A percentile compares a stretch with the other conserved stretches of the same genome.
Evolutionary conservation across 2,329 filamentous ascomycete species (phyloP).

Genomic region (Clathrospora elynae): DNA sequence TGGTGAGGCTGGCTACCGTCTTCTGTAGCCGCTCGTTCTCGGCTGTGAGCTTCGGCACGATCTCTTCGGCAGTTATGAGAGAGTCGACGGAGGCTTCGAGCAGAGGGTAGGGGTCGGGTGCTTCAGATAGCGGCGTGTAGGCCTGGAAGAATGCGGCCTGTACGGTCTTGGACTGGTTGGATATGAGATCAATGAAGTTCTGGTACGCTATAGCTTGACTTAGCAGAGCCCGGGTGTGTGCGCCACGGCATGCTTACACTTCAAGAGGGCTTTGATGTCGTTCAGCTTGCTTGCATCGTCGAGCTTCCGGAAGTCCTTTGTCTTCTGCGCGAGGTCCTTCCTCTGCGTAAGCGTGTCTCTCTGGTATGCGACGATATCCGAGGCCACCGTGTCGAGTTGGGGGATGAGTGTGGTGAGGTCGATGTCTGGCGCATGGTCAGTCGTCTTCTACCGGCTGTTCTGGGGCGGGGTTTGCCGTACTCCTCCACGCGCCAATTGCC

Average conservation of each 20-base stretch:
- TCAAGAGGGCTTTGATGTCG: constrained; percentile 88
- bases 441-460: background rate
- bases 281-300: constrained; percentile 84
- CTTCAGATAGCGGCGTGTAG: constrained; percentile 92
- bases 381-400: constrained; percentile 88
- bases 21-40: constrained; percentile 89
- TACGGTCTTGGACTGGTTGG: constrained; percentile 92
- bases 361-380: constrained; percentile 91
- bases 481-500: constrained; percentile 94
- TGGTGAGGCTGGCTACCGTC: constrained; percentile 73
- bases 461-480: constrained; percentile 57
- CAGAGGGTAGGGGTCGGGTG: constrained; percentile 92
- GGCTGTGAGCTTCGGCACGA: constrained; percentile 81
- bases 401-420: constrained; percentile 84
- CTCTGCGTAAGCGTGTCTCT: constrained; percentile 93
- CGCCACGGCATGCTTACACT: constrained; percentile 60
- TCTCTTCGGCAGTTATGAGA: constrained; percentile 89
- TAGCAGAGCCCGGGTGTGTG: constrained; percentile 15
- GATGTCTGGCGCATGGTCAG: constrained; percentile 65
- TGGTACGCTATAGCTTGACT: constrained; percentile 75
- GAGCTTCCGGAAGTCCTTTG: constrained; percentile 94
- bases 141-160: constrained; percentile 91
- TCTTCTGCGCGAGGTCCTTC: constrained; percentile 98
- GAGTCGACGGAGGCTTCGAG: constrained; percentile 96
- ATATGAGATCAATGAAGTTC: constrained; percentile 93